Conservation (phyloP, 2,329 filamentous ascomycete species). For the Aspergillus arachidicola region DNA sequence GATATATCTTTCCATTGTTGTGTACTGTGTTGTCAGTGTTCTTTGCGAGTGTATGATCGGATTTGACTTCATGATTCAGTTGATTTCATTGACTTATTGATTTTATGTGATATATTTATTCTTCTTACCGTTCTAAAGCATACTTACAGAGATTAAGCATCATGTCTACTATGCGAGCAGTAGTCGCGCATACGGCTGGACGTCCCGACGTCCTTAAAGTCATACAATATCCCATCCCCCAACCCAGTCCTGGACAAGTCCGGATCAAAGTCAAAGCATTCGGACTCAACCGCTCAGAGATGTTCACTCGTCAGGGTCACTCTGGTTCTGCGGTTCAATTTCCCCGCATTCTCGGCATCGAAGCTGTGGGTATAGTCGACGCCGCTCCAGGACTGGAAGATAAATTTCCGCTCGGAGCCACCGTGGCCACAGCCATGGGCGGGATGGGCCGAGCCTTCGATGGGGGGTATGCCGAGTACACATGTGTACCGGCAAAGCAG, state of each 20-base stretch:
- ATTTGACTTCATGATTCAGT: background rate
- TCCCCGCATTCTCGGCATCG: conserved; percentile 52
- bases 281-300: conserved; percentile 52
- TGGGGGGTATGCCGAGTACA: conserved; percentile 55
- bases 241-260: conserved; percentile 39
- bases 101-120: too few relatives aligned
- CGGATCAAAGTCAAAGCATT: conserved; percentile 48
- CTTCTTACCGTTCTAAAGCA: background rate
- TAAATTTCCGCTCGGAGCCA: conserved; percentile 42
- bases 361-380: conserved; percentile 48
- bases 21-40: background rate
- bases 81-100: background rate
- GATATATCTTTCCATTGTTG: background rate
- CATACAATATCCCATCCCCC: conserved; percentile 42
- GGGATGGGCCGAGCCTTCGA: conserved; percentile 52
- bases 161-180: conserved; percentile 47
- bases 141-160: background rate
- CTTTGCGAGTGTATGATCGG: background rate
- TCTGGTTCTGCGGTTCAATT: conserved; percentile 42
- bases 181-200: conserved; percentile 45
- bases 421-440: conserved; percentile 53
- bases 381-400: conserved; percentile 32
- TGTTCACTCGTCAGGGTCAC: conserved; percentile 51
- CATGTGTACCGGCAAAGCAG: conserved; percentile 45
- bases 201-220: conserved; percentile 45